phyloP scores from a whole-genome alignment of 75 land plant species.

The Picea glauca region DNA sequence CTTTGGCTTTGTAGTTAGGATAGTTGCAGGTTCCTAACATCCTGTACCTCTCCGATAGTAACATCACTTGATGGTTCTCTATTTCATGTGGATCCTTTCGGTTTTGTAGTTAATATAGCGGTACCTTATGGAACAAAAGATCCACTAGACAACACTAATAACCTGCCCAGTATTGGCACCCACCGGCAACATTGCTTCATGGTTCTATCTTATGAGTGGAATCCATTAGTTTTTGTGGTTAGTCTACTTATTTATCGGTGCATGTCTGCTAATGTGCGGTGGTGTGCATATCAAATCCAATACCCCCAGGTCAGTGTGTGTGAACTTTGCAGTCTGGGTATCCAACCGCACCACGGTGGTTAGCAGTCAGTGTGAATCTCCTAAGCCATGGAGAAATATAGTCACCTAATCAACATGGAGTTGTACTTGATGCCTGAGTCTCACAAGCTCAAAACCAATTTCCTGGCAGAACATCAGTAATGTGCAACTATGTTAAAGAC shows the following conservation, averaged over 20 bases:
- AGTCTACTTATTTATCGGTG: neutral
- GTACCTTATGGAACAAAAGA: too few species aligned
- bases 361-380: too few species aligned
- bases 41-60: neutral
- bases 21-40: neutral
- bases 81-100: neutral
- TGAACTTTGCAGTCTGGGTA: neutral
- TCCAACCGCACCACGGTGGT: too few species aligned
- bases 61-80: neutral
- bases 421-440: too few species aligned
- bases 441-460: neutral
- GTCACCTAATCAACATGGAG: too few species aligned
- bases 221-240: too few species aligned
- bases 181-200: too few species aligned
- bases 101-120: too few species aligned
- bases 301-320: neutral
- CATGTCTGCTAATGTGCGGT: neutral
- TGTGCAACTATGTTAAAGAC: neutral
- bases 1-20: slow-evolving; percentile 1
- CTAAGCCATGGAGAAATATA: too few species aligned
- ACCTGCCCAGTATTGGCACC: too few species aligned
- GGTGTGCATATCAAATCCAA: neutral
- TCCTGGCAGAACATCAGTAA: slow-evolving; percentile 1
- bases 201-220: too few species aligned
- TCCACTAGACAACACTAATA: too few species aligned